Conservation (phyloP, 2,329 filamentous ascomycete genomes). For the Byssothecium circinans region DNA sequence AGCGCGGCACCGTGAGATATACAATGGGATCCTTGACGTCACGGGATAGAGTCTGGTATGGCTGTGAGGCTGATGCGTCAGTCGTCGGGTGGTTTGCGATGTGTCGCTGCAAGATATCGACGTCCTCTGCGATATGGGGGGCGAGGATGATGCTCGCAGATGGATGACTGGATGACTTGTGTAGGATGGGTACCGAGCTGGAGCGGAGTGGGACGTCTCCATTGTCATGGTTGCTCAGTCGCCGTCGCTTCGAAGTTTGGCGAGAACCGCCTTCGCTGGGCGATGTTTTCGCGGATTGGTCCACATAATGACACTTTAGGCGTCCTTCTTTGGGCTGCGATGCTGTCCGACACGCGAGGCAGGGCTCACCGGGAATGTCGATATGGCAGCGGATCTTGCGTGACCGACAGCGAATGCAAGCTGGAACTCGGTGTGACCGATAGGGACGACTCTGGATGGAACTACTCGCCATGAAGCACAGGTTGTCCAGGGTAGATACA, state of each 20-base stretch:
- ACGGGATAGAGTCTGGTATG: constrained; percentile 56
- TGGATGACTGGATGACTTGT: constrained; percentile 33
- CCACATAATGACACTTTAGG: constrained; percentile 42
- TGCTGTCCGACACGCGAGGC: constrained; percentile 39
- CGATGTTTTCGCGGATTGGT: constrained; percentile 24
- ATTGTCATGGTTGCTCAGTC: constrained; percentile 24
- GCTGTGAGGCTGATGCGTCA: constrained; percentile 34
- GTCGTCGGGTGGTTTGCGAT: constrained; percentile 32
- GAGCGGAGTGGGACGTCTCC: constrained; percentile 23
- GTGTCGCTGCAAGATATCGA: constrained; percentile 45
- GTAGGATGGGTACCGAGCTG: constrained; percentile 29
- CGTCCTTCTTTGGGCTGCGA: constrained; percentile 27
- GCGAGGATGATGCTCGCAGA: constrained; percentile 45
- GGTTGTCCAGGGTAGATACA: too few relatives aligned
- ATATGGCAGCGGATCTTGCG: constrained; percentile 48
- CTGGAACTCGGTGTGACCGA: constrained; percentile 48
- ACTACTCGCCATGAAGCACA: constrained; percentile 32
- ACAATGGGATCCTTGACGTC: constrained; percentile 45
- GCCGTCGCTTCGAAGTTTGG: constrained; percentile 30
- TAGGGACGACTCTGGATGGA: constrained; percentile 45
- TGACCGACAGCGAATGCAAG: constrained; percentile 45
- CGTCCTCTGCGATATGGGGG: constrained; percentile 46
- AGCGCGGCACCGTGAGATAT: constrained; percentile 52
- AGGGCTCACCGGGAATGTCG: constrained; percentile 43
- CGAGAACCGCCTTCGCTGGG: constrained; percentile 27